These are phyloP conservation scores for Solanum stenotomum DNA, from an alignment of 257 asterid genomes.

Conservation along the genomic window DNA sequence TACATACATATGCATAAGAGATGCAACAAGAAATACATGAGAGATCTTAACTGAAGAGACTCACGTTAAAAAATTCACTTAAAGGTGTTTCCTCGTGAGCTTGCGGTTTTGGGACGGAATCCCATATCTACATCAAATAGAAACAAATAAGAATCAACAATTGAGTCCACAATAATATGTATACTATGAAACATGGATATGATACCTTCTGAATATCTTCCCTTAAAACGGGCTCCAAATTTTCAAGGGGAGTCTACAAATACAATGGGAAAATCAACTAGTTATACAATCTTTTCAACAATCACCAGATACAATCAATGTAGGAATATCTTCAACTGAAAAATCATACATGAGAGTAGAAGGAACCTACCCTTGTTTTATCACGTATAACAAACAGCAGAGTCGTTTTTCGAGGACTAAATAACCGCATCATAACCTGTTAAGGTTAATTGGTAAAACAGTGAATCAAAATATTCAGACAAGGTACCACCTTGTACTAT, in stretches of 20 bases:
- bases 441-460: neutral
- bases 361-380: constrained; percentile 61
- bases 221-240: constrained; percentile 77
- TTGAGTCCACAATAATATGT: neutral
- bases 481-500: neutral
- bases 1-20: neutral
- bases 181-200: neutral
- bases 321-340: neutral
- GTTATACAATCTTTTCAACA: neutral
- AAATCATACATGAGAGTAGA: neutral
- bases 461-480: neutral
- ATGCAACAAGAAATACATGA: neutral
- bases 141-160: neutral
- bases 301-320: neutral
- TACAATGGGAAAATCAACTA: neutral
- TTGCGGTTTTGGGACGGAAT: constrained; percentile 90
- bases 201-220: constrained; percentile 90
- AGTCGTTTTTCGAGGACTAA: constrained; percentile 87
- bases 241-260: constrained; percentile 77
- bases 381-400: constrained; percentile 93
- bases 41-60: neutral
- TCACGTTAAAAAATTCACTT: constrained; percentile 59
- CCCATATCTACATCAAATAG: constrained; percentile 68
- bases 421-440: constrained; percentile 92
- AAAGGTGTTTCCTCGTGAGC: constrained; percentile 84